Evolutionary conservation across 2,329 filamentous ascomycete species (phyloP).

Genomic region (Penicillium glabrum): DNA sequence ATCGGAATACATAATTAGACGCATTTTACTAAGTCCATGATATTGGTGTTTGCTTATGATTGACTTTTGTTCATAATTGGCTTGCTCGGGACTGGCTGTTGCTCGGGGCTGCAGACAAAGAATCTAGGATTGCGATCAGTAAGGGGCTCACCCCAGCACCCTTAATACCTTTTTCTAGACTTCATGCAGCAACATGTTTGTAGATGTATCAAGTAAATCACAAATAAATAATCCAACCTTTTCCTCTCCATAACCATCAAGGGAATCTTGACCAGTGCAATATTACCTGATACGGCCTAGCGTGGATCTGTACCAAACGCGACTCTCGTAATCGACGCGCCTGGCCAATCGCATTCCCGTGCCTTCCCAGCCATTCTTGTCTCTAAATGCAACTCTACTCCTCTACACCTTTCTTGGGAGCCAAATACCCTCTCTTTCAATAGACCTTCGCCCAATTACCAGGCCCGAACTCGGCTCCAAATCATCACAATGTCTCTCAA

Average conservation of each 20-base stretch:
- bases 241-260: neutral
- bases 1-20: too few relatives aligned
- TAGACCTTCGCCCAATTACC: neutral
- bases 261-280: slow-evolving; percentile 9
- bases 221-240: neutral
- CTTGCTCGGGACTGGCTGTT: neutral
- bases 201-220: neutral
- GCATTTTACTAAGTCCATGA: neutral
- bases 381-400: slow-evolving; percentile 10
- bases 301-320: slow-evolving; percentile 23
- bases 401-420: neutral
- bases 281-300: slow-evolving; percentile 31
- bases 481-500: slow-evolving; percentile 53
- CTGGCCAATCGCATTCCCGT: slow-evolving; percentile 14
- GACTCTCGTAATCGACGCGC: slow-evolving; percentile 18
- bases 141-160: neutral
- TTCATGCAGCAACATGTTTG: neutral
- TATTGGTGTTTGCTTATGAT: neutral
- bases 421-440: neutral
- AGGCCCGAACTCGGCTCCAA: neutral
- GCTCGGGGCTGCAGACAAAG: neutral
- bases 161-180: neutral
- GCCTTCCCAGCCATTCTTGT: slow-evolving; percentile 14
- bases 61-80: neutral
- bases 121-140: neutral